Conservation (phyloP, 495 filamentous ascomycete species). For the Podospora comata region DNA sequence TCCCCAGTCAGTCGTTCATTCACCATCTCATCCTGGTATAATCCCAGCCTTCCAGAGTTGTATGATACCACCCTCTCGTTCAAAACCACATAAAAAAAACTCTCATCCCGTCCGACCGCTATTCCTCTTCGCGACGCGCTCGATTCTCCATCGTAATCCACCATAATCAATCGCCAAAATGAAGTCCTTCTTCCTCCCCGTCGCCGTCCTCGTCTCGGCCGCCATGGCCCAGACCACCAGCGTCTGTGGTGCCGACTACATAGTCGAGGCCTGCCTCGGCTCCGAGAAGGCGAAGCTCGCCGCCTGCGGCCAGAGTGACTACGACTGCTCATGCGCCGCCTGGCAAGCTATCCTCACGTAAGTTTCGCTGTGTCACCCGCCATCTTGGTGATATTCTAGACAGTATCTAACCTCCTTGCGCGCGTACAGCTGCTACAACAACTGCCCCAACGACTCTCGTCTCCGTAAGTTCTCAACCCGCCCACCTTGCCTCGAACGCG, state of each 20-base stretch:
- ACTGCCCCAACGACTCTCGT: constrained; percentile 46
- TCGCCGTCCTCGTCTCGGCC: constrained; percentile 34
- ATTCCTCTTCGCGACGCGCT: constrained; percentile 14
- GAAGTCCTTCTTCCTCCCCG: constrained; percentile 35
- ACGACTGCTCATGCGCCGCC: constrained; percentile 39
- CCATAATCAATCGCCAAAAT: constrained; percentile 25
- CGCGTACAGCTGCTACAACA: constrained; percentile 43
- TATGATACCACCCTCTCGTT: neutral
- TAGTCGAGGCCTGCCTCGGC: constrained; percentile 43
- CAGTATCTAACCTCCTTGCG: neutral
- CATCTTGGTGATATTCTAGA: neutral
- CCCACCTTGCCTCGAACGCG: neutral
- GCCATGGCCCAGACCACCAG: constrained; percentile 29
- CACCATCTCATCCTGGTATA: neutral
- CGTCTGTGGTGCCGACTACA: constrained; percentile 42
- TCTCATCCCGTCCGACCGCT: constrained; percentile 1
- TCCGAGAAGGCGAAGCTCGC: constrained; percentile 39
- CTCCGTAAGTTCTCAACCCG: constrained; percentile 16
- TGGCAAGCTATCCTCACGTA: constrained; percentile 42
- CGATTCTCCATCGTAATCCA: neutral
- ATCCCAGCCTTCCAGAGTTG: neutral
- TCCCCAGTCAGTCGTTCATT: constrained; percentile 1
- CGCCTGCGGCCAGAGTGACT: constrained; percentile 37
- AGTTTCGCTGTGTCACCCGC: neutral
- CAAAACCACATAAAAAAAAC: neutral